Percentiles rank a stretch among this genome's conserved stretches.
Evolutionary conservation across 2,329 filamentous ascomycete species (phyloP).

Genomic region (Ophiocordyceps camponoti-saundersi): DNA sequence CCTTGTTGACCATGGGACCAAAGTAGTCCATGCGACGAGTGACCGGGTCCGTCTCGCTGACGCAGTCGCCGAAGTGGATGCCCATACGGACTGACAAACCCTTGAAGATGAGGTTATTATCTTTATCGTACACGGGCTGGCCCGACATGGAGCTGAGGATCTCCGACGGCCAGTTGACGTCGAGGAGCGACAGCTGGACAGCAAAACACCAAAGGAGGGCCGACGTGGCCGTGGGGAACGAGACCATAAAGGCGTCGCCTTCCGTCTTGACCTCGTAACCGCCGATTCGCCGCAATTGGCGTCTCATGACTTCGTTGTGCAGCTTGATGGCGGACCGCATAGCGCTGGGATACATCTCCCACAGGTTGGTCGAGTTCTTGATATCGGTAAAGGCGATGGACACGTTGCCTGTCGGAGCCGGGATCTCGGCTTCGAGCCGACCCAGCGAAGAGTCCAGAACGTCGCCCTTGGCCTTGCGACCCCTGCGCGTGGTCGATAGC

Average conservation of each 20-base stretch:
- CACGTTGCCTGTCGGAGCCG: slow-evolving; percentile 77
- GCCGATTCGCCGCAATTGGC: slow-evolving; percentile 81
- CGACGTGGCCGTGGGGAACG: slow-evolving; percentile 88
- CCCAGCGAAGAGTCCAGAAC: slow-evolving; percentile 76
- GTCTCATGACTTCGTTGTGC: slow-evolving; percentile 92
- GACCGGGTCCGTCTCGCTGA: slow-evolving; percentile 90
- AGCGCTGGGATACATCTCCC: slow-evolving; percentile 87
- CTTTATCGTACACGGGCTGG: slow-evolving; percentile 65
- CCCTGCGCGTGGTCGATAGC: slow-evolving; percentile 40
- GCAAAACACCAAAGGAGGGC: slow-evolving; percentile 93
- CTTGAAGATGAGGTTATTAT: slow-evolving; percentile 80
- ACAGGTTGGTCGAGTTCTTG: slow-evolving; percentile 90
- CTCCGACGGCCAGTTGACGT: slow-evolving; percentile 85
- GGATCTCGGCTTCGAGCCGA: slow-evolving; percentile 76
- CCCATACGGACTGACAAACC: slow-evolving; percentile 95
- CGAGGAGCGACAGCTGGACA: slow-evolving; percentile 73
- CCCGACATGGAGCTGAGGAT: slow-evolving; percentile 77
- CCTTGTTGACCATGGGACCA: slow-evolving; percentile 96
- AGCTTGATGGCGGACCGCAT: slow-evolving; percentile 96
- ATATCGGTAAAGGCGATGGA: slow-evolving; percentile 97
- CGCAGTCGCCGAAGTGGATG: slow-evolving; percentile 85
- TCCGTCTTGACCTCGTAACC: slow-evolving; percentile 99
- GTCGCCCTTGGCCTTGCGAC: slow-evolving; percentile 44
- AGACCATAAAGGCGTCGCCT: slow-evolving; percentile 99
- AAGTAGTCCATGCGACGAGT: slow-evolving; percentile 99